Evolutionary conservation across 2,329 filamentous ascomycete genomes (phyloP).

Genomic region (Exophiala oligosperma): DNA sequence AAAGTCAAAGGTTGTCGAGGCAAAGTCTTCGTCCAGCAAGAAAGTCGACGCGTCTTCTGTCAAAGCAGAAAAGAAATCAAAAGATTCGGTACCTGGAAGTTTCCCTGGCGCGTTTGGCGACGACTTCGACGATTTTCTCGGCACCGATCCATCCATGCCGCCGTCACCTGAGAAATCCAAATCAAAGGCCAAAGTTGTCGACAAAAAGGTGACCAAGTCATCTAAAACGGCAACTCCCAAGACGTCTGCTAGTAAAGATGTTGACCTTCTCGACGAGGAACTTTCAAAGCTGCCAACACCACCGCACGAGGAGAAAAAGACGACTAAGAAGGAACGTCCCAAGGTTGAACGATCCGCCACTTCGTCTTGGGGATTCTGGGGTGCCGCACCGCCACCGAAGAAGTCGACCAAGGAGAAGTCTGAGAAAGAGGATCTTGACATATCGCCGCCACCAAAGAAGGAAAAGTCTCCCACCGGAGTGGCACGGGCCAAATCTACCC

Average conservation of each 20-base stretch:
- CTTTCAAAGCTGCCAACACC: conserved; percentile 47
- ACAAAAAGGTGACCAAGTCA: conserved; percentile 27
- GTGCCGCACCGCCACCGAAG: conserved; percentile 51
- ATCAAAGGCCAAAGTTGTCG: conserved; percentile 17
- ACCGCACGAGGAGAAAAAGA: conserved; percentile 57
- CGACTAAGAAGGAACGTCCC: conserved; percentile 71
- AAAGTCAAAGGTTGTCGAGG: conserved; percentile 34
- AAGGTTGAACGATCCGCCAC: conserved; percentile 70
- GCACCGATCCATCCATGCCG: conserved; percentile 26
- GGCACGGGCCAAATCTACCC: conserved; percentile 58
- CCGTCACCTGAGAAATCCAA: conserved; percentile 24
- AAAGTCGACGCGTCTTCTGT: conserved; percentile 27
- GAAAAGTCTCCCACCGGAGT: conserved; percentile 46
- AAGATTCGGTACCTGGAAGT: conserved; percentile 55
- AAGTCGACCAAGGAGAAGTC: conserved; percentile 53
- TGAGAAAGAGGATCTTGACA: conserved; percentile 36
- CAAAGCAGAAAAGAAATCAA: conserved; percentile 38
- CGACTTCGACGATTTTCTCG: conserved; percentile 38
- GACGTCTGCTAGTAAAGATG: conserved; percentile 30
- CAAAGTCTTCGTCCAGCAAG: conserved; percentile 26
- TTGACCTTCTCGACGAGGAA: conserved; percentile 31
- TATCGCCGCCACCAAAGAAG: conserved; percentile 34
- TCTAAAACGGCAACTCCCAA: conserved; percentile 32
- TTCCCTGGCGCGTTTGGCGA: conserved; percentile 56
- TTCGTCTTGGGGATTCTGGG: conserved; percentile 77